Conservation (phyloP, 805 yeast genomes). For the Saturnispora halmiae region DNA sequence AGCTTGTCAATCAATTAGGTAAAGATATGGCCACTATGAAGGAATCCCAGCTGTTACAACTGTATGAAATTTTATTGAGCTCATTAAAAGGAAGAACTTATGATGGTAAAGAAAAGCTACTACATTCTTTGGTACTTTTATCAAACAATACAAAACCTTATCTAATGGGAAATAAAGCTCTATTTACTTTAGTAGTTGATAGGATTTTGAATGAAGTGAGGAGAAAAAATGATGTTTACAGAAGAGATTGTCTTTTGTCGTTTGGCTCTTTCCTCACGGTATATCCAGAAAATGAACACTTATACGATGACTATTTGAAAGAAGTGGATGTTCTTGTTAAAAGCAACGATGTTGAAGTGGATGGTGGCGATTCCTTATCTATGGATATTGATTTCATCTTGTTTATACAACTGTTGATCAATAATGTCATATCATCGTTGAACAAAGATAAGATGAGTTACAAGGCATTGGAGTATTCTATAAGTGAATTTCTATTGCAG, state of each 20-base stretch:
- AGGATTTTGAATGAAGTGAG: conserved; percentile 51
- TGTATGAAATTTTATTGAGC: conserved; percentile 47
- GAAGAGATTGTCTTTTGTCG: conserved; percentile 42
- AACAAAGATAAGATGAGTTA: conserved; percentile 1
- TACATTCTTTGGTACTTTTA: conserved; percentile 59
- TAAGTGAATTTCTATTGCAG: neutral
- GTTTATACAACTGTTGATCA: conserved; percentile 5
- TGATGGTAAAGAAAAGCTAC: conserved; percentile 75
- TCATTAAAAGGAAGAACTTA: conserved; percentile 75
- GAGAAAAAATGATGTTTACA: conserved; percentile 59
- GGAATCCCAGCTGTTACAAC: conserved; percentile 18
- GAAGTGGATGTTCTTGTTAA: conserved; percentile 19
- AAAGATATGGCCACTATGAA: conserved; percentile 17
- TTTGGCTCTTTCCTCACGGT: conserved; percentile 39
- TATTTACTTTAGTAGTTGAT: conserved; percentile 33
- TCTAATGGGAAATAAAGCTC: conserved; percentile 24
- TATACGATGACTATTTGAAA: conserved; percentile 32
- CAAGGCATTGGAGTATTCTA: conserved; percentile 5
- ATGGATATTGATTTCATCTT: conserved; percentile 12
- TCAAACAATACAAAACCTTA: conserved; percentile 36
- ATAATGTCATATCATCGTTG: conserved; percentile 10
- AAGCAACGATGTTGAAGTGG: conserved; percentile 28
- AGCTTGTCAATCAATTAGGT: conserved; percentile 42
- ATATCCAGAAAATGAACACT: conserved; percentile 22
- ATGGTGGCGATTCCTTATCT: conserved; percentile 4